Base-by-base conservation (phyloP, 2,329 filamentous ascomycete species). In the Iodosphaeria phyllophila region DNA sequence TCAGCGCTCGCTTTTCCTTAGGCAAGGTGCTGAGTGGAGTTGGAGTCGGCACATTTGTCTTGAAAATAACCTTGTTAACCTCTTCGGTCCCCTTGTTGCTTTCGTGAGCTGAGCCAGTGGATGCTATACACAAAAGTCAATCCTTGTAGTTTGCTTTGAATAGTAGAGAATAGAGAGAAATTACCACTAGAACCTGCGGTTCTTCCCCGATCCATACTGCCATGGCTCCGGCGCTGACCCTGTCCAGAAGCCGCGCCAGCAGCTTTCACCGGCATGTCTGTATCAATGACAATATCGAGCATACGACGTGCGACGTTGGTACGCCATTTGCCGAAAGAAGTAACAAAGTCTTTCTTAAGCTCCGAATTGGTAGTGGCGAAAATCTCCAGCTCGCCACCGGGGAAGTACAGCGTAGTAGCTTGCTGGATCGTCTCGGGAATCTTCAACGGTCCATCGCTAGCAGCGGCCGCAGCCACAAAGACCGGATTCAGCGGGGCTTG, bases 311-410 rank as follows among this genome's bases (percentile, higher is more conserved):
- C 53, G 7, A 92, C 65, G 8, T 58, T 56, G 5, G 68, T 60
- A 38, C 79, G 67, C 86, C 86, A 95, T 34, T 80, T 74, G 29
- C 76, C 70, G 42, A 86, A 92, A 42, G 74, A 71, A 5, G 60
- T 52, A 5, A 91, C 44, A 2, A 72, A 63, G 27, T 75, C 71
- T 32, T 64, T 69, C 51, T 72, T 83, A 37, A 83, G 49, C 37
- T 79, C 73, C 29, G 60, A 51, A 32, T 74, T 58, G 22, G 38
- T 42, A 8, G 31, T 29, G 8, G 32, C 22, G 11, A 38, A 18
- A 9, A 42, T 21, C 9, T 45, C 39, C n/a, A 15, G 27, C 29
- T 58, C 48, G 4, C 54, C 47, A 17, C 47, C 51, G 28, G 56
- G 20, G 23, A 20, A 51, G 13, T 37, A 36, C 15, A 45, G 39